Evolutionary conservation across 2,329 filamentous ascomycete species (phyloP).

Genomic region (Cladophialophora yegresii): DNA sequence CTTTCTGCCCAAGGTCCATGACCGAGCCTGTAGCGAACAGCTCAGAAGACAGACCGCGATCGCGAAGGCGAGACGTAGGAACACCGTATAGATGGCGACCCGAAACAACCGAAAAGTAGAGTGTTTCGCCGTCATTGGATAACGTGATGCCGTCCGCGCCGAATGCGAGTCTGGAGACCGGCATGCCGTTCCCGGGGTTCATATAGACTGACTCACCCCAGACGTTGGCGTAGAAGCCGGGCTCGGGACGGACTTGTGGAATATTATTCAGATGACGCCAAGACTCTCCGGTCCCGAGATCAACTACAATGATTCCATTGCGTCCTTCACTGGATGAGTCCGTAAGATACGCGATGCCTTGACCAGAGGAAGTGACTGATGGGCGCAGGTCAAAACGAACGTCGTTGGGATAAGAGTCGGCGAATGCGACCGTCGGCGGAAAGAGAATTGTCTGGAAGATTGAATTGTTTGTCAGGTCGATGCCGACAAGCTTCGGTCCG

Average conservation of each 20-base stretch:
- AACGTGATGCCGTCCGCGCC: constrained; percentile 56
- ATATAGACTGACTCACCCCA: constrained; percentile 54
- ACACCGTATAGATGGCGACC: constrained; percentile 51
- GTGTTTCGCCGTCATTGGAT: constrained; percentile 50
- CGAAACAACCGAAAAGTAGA: constrained; percentile 52
- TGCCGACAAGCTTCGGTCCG: constrained; percentile 55
- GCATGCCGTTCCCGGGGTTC: constrained; percentile 41
- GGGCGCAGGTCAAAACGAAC: constrained; percentile 56
- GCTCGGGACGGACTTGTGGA: constrained; percentile 45
- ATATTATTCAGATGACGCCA: constrained; percentile 52
- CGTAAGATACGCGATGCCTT: constrained; percentile 57
- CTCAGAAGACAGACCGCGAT: constrained; percentile 45
- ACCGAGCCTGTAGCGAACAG: constrained; percentile 50
- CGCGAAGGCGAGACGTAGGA: constrained; percentile 49
- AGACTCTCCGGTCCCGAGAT: constrained; percentile 49
- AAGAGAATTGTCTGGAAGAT: constrained; percentile 57
- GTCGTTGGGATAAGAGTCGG: constrained; percentile 57
- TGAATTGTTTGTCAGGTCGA: constrained; percentile 50
- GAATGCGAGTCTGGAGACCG: constrained; percentile 46
- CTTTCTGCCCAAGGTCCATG: constrained; percentile 50
- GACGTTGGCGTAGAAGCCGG: constrained; percentile 52
- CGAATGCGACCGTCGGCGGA: constrained; percentile 49
- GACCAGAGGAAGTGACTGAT: constrained; percentile 43
- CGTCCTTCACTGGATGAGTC: constrained; percentile 53
- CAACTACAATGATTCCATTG: constrained; percentile 54